phyloP scores from a whole-genome alignment of 768 basidiomycete genomes.

The Tulasnella sp. region DNA sequence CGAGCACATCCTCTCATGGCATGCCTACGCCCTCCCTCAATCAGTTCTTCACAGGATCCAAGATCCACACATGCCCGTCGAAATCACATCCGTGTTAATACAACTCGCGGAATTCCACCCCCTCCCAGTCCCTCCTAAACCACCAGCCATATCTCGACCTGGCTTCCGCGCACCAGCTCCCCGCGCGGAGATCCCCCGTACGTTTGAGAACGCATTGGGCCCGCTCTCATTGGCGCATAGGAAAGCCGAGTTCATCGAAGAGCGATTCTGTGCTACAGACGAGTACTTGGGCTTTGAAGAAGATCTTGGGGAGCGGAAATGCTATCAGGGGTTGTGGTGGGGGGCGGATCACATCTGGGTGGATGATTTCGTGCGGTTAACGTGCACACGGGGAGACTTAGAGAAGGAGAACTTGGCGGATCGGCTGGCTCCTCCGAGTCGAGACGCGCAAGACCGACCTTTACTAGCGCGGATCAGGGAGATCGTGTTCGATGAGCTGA shows the following conservation, averaged over 20 bases:
- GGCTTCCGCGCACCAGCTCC: neutral
- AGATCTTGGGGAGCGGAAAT: neutral
- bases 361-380: conserved; percentile 10
- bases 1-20: conserved; percentile 1
- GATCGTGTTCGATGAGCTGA: neutral
- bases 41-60: neutral
- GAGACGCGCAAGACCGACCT: neutral
- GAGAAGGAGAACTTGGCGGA: neutral
- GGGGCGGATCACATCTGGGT: conserved; percentile 12
- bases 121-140: neutral
- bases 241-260: neutral
- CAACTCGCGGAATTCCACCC: conserved; percentile 10
- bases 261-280: neutral
- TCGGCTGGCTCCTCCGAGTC: neutral
- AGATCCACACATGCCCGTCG: neutral
- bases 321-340: conserved; percentile 15
- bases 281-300: neutral
- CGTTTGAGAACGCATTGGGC: conserved; percentile 11
- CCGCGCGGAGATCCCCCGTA: neutral
- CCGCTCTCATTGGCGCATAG: conserved; percentile 1
- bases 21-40: neutral
- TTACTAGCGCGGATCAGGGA: neutral
- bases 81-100: neutral
- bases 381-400: neutral
- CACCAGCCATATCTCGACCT: neutral